Evolutionary conservation across 805 yeast species (phyloP), one percentile per base, ranked within the genome.

Genomic region (Groenewaldozyma salmanticensis): DNA sequence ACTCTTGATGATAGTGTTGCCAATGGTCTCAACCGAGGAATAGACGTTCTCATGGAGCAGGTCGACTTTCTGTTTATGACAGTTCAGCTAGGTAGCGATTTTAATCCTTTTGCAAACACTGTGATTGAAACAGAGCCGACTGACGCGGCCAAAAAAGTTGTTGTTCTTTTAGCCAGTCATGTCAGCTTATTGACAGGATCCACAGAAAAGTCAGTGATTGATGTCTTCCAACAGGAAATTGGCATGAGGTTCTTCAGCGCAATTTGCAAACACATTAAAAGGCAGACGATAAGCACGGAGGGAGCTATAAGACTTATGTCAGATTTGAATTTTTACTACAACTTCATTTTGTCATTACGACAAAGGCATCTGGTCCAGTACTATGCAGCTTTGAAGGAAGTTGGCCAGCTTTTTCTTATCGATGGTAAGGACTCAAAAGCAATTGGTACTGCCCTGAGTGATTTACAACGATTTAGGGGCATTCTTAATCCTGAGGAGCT

Each of bases 181-280:
- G 76, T 88, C 46, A 75, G 73, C 42, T 62, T 88, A 42, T 63
- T 90, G 34, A 75, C 73, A 15, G 94, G 87, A 1, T 74, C 92
- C 4, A 84, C 96, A 0, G 97, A 90, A 42, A 84, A 81, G 55
- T 74, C 86, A 1, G 80, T 94, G 9, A 72, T 88, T 20, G 97
- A 88, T 51, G 94, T 90, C 0, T 92, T 87, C 55, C 92, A 88
- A 52, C 95, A 88, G 55, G 98, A 92, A 54, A 79, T 90, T 27
- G 95, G 95, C 0, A 84, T 86, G 58, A 60, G 97, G 33, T 79
- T 92, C 45, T 86, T 85, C 54, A 77, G 74, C 31, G 68, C 79
- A 1, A 64, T 92, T 21, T 82, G 85, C 33, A 87, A 85, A 55
- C 75, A 82, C 43, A 68, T 92, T 42, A 85, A 87, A 51, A 70